Conservation (phyloP, 331 rosid species). For the Dryas integrifolia region DNA sequence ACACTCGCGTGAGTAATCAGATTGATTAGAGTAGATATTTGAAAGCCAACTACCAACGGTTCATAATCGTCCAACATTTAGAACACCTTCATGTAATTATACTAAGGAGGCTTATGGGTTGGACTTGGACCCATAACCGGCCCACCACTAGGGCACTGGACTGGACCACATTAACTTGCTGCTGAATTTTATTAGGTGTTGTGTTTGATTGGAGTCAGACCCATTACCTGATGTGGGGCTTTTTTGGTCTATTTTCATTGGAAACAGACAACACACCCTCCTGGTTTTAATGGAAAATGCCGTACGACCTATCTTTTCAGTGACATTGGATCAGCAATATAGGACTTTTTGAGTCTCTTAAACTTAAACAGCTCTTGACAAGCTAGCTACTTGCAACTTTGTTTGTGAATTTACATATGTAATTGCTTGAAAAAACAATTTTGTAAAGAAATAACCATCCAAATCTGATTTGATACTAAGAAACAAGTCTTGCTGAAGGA, state of each 20-base stretch:
- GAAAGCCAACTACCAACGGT: no score
- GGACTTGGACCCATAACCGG: not conserved
- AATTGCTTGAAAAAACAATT: no score
- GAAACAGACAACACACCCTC: conserved; percentile 46
- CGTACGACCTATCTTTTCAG: conserved; percentile 30
- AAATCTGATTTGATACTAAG: no score
- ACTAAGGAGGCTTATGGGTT: not conserved
- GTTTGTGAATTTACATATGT: no score
- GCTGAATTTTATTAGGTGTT: conserved; percentile 26
- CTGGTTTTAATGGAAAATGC: conserved; percentile 35
- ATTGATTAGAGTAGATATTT: no score
- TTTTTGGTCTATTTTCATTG: conserved; percentile 3
- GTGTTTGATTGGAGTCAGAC: conserved; percentile 28
- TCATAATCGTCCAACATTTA: no score
- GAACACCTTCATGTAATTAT: no score
- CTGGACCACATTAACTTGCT: conserved; percentile 30
- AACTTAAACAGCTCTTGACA: not conserved
- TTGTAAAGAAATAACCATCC: no score
- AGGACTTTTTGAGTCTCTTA: not conserved
- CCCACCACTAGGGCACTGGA: not conserved
- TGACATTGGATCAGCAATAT: conserved; percentile 18
- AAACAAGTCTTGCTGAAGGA: not conserved
- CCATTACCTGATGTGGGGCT: conserved; percentile 39
- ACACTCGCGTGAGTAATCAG: no score
- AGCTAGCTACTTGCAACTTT: not conserved